A percentile compares a stretch with the other conserved stretches of the same genome.
Evolutionary conservation across 176 grass and related monocot species (phyloP).

Genomic region (Avena eriantha): DNA sequence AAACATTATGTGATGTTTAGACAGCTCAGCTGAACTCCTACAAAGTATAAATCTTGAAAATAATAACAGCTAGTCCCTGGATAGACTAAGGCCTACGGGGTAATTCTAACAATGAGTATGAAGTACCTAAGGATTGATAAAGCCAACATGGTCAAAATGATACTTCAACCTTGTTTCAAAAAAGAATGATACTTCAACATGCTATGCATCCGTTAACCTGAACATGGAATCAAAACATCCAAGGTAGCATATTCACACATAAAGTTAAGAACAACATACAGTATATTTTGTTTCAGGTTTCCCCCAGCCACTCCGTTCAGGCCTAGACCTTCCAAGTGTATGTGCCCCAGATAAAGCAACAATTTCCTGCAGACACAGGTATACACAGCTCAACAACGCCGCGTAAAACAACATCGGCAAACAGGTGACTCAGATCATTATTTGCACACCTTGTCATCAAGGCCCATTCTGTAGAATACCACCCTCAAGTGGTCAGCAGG

Average conservation of each 20-base stretch:
- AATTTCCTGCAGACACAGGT: constrained; percentile 73
- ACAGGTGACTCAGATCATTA: not conserved
- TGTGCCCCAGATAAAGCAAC: constrained; percentile 96
- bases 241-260: not conserved
- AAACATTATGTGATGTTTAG: not conserved
- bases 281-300: constrained; percentile 98
- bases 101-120: not conserved
- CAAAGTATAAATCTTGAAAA: constrained; percentile 13
- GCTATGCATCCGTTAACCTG: constrained; percentile 4
- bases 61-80: constrained; percentile 16
- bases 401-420: constrained; percentile 8
- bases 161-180: not conserved
- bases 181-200: too few relatives aligned
- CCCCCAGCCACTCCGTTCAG: constrained; percentile 95
- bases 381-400: constrained; percentile 42
- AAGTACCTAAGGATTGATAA: constrained; percentile 24
- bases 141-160: not conserved
- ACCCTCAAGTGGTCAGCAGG: constrained; percentile 89
- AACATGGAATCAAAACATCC: constrained; percentile 8
- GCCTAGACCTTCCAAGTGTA: constrained; percentile 92
- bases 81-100: not conserved
- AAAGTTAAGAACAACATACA: constrained; percentile 63
- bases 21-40: not conserved
- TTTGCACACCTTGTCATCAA: constrained; percentile 84
- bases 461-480: constrained; percentile 98